Conservation (phyloP, 2,329 filamentous ascomycete species). For the Fusarium oxysporum region DNA sequence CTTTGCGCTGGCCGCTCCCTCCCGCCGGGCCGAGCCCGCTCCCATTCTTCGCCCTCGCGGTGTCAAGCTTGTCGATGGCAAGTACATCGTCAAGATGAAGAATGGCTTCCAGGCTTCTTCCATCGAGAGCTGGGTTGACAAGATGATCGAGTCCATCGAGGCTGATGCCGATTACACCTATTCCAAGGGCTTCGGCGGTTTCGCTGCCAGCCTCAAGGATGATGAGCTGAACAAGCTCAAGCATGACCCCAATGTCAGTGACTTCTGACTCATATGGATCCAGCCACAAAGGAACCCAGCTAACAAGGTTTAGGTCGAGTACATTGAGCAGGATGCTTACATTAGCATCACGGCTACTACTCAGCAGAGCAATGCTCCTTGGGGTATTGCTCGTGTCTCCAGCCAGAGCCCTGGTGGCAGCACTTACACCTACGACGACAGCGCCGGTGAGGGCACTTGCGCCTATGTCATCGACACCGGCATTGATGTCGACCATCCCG, state of each 20-base stretch:
- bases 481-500: slow-evolving; percentile 53
- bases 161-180: slow-evolving; percentile 50
- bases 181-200: slow-evolving; percentile 42
- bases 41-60: slow-evolving; percentile 50
- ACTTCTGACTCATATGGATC: too few species aligned
- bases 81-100: slow-evolving; percentile 55
- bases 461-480: slow-evolving; percentile 62
- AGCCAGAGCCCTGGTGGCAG: slow-evolving; percentile 45
- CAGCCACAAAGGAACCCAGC: not conserved
- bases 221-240: slow-evolving; percentile 44
- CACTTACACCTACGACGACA: slow-evolving; percentile 54
- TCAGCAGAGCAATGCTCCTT: slow-evolving; percentile 53
- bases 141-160: slow-evolving; percentile 44
- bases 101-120: slow-evolving; percentile 32
- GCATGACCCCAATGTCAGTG: slow-evolving; percentile 44
- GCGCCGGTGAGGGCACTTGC: slow-evolving; percentile 56
- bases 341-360: slow-evolving; percentile 45
- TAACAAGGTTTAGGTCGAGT: slow-evolving; percentile 48
- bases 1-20: slow-evolving; percentile 48
- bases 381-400: slow-evolving; percentile 55
- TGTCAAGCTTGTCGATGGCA: slow-evolving; percentile 49
- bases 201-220: slow-evolving; percentile 45
- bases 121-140: slow-evolving; percentile 23
- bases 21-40: slow-evolving; percentile 49
- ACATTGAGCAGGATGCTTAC: slow-evolving; percentile 54